Evolutionary conservation across 1,284 basidiomycete species (phyloP).

Genomic region (Neotropicomus parvogracilis): DNA sequence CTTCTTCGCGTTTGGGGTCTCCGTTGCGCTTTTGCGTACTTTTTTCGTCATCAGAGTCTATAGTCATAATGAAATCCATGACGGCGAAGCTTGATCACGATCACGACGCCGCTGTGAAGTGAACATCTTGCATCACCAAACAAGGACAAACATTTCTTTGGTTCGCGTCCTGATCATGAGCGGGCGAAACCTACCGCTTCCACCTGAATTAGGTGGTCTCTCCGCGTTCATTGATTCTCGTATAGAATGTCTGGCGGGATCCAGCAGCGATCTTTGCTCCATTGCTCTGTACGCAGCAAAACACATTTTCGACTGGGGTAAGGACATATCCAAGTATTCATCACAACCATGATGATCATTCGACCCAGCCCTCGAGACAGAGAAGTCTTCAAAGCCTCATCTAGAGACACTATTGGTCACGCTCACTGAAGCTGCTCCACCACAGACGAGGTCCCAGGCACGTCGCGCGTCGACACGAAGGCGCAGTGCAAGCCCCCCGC

Average conservation of each 20-base stretch:
- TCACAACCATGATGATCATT: conserved; percentile 3
- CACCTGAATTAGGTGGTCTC: conserved; percentile 45
- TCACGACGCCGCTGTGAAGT: neutral
- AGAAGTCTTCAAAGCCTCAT: conserved; percentile 59
- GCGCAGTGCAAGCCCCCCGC: conserved; percentile 37
- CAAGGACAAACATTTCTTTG: conserved; percentile 20
- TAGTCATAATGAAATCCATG: conserved; percentile 73
- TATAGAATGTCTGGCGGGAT: conserved; percentile 53
- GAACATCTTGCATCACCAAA: conserved; percentile 19
- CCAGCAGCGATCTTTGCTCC: conserved; percentile 53
- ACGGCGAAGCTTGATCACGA: neutral
- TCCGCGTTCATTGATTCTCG: conserved; percentile 51
- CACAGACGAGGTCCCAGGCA: conserved; percentile 67
- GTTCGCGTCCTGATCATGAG: conserved; percentile 10
- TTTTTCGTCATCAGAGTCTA: conserved; percentile 75
- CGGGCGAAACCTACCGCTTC: conserved; percentile 23
- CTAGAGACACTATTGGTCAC: conserved; percentile 68
- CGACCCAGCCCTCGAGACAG: conserved; percentile 58
- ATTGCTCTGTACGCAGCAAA: conserved; percentile 70
- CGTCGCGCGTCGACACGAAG: conserved; percentile 43
- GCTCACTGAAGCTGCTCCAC: conserved; percentile 57
- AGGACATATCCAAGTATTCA: conserved; percentile 26
- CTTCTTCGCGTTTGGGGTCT: conserved; percentile 35
- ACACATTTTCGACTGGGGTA: conserved; percentile 80
- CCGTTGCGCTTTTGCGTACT: conserved; percentile 18